Base-by-base conservation (phyloP, 495 filamentous ascomycete genomes). In the Talaromyces borbonicus region DNA sequence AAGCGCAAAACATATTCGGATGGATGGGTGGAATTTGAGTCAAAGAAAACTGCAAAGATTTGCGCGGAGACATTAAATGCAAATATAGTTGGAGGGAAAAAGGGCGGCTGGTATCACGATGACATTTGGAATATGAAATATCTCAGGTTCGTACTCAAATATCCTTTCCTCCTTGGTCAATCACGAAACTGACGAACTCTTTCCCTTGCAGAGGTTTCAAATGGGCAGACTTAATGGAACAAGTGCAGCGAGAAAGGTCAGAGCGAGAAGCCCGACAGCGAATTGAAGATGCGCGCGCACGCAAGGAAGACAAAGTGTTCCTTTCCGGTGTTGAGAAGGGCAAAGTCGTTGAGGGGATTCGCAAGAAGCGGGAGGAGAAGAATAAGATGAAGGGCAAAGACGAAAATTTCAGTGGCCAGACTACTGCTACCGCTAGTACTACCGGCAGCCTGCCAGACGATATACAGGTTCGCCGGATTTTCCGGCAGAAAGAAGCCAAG, bases 81-180 rank as follows among this genome's bases (percentile, higher is more conserved):
- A 22, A 71, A 73, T 22, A 88, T 74, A 19, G 80, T 96, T 35
- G 88, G 88, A 20, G 92, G 89, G 12, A 84, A 83, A 56, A 96
- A 95, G 67, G 81, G 88, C 4, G 75, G 79, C 9, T 93, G 81
- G 63, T 98, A 96, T 62, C 78, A 84, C 46, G 92, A 98, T 62
- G 93, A 97, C 58, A 75, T 98, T 38, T 94, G 85, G 85, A 92
- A 81, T 56, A 71, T 84, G 50, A 80, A 76, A 47, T 98, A 96
- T 58, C 69, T 98, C 44, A 77, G 73, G 35, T 38, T 38, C 1
- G 1, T 14, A 4, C 16, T 22, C 8, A 22, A 16, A 7, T 9
- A 12, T 11, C 11, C 2, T 38, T 22, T 12, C 1, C 2, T 8
- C 3, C 0, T 38, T 22, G 35, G 8, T 9, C 6, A 11, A 20